Evolutionary conservation across 176 grass and related monocot species (phyloP), one percentile per base, ranked within the genome.

Genomic region (Raddia distichophylla): DNA sequence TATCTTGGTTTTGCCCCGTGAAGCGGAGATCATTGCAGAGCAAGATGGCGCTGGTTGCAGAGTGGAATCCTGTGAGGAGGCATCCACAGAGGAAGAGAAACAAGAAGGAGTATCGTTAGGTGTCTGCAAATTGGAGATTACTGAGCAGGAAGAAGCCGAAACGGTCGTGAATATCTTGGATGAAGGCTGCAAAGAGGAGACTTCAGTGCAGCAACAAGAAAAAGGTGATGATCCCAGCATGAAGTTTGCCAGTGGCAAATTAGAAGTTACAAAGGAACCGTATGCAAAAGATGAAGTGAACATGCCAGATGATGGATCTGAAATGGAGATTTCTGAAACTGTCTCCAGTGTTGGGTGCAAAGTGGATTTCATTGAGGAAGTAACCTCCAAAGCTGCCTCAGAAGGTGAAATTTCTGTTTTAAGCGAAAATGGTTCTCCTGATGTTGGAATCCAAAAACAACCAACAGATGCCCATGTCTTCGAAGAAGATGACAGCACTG

Each of bases 261-360:
- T 45, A 18, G 57, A 75, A 18, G 54, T 48, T 22, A 9, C 67
- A 0, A 7, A 18, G 81, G 71, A 87, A 12, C 43, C 54, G 0
- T 5, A 22, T 54, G 51, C 16, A 33, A 53, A 77, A 18, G 60
- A 68, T 62, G 71, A 68, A 61, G 69, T 82, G 40, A 34, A 57
- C 70, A 53, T 7, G 18, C 32, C 14, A 8, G 83, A 69, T 68
- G 34, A 66, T 61, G 88, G 7, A 33, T 86, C 73, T 78, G 76
- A 88, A 64, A 79, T 75, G 80, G 82, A 91, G 59, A 82, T 85
- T 77, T 82, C 74, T 49, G 82, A 87, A 10, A 18, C 17, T 45
- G 17, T 66, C 12, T 65, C 67, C 0, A 10, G 19, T 47, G 34
- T 73, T 73, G 20, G 20, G 34, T 16, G 73, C 12, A 0, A 15